These are phyloP conservation scores for Acanthamoeba rhysodes DNA, from an alignment of 208 protist genomes.

Conservation along the genomic window DNA sequence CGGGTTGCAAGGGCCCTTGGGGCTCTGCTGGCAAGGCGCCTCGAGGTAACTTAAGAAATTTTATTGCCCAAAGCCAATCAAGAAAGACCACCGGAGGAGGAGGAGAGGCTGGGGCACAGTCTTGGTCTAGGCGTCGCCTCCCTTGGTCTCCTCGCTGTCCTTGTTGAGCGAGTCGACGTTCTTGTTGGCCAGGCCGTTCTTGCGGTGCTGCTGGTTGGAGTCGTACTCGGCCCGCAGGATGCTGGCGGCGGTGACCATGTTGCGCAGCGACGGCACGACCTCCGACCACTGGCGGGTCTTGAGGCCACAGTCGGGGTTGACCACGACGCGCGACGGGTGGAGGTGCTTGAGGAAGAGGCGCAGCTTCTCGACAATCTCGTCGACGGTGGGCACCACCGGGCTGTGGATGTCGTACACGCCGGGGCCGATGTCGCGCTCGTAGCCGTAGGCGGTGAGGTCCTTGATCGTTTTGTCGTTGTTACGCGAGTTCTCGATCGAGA, in stretches of 20 bases:
- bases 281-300: constrained; percentile 91
- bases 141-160: constrained; percentile 10
- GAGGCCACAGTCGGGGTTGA: constrained; percentile 94
- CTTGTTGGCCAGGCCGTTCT: background rate
- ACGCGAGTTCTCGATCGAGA: constrained; percentile 92
- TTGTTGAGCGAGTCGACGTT: constrained; percentile 1
- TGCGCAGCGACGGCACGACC: constrained; percentile 63
- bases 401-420: constrained; percentile 95
- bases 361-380: constrained; percentile 90
- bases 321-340: constrained; percentile 88
- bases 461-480: constrained; percentile 91
- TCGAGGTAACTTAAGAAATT: too few relatives aligned
- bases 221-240: constrained; percentile 28
- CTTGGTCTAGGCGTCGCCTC: background rate
- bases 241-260: constrained; percentile 80
- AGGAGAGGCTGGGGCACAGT: too few relatives aligned
- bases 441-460: constrained; percentile 91
- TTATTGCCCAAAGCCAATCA: too few relatives aligned
- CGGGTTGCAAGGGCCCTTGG: too few relatives aligned
- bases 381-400: constrained; percentile 91
- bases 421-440: constrained; percentile 92
- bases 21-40: too few relatives aligned
- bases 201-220: background rate
- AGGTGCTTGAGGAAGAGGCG: constrained; percentile 86
- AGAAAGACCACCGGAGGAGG: too few relatives aligned